These are phyloP conservation scores for Neonectria sp. DNA, from an alignment of 2,329 filamentous ascomycete species.

Conservation along the genomic window DNA sequence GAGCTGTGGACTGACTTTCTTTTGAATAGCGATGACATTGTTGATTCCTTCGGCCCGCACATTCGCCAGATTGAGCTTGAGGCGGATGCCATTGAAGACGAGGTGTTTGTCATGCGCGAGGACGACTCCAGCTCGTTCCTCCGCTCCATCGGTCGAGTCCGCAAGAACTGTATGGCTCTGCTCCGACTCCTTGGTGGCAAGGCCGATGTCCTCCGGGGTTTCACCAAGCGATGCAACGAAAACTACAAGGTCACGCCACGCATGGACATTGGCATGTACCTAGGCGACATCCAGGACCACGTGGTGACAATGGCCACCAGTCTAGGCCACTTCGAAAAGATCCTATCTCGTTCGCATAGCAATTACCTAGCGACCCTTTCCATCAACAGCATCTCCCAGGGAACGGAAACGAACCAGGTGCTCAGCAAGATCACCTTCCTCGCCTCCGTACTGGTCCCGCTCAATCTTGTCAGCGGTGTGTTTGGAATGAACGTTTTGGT, in stretches of 20 bases:
- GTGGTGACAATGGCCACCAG: constrained; percentile 99
- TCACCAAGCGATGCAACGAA: constrained; percentile 98
- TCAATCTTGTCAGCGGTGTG: constrained; percentile 91
- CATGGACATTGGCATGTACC: constrained; percentile 96
- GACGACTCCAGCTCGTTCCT: constrained; percentile 93
- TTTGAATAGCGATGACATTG: constrained; percentile 85
- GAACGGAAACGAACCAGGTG: constrained; percentile 89
- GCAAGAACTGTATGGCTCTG: constrained; percentile 95
- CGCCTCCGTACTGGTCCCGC: constrained; percentile 94
- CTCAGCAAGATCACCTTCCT: constrained; percentile 96
- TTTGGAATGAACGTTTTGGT: constrained; percentile 91
- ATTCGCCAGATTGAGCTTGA: constrained; percentile 90
- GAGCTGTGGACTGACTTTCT: constrained; percentile 41
- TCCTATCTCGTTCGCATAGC: constrained; percentile 92
- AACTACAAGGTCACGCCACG: constrained; percentile 95
- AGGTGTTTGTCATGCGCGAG: constrained; percentile 91
- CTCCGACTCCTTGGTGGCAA: constrained; percentile 96
- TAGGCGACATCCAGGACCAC: constrained; percentile 98
- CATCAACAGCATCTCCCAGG: constrained; percentile 90
- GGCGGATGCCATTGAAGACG: constrained; percentile 94
- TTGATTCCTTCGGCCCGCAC: constrained; percentile 93
- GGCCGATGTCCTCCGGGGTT: constrained; percentile 97
- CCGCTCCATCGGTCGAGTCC: constrained; percentile 88
- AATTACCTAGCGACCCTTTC: constrained; percentile 97
- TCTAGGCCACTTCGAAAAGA: constrained; percentile 96